A percentile compares a stretch with the other conserved stretches of the same genome.
Conservation (phyloP, 202 grass and related monocot genomes). For the Saccharum hybrid region DNA sequence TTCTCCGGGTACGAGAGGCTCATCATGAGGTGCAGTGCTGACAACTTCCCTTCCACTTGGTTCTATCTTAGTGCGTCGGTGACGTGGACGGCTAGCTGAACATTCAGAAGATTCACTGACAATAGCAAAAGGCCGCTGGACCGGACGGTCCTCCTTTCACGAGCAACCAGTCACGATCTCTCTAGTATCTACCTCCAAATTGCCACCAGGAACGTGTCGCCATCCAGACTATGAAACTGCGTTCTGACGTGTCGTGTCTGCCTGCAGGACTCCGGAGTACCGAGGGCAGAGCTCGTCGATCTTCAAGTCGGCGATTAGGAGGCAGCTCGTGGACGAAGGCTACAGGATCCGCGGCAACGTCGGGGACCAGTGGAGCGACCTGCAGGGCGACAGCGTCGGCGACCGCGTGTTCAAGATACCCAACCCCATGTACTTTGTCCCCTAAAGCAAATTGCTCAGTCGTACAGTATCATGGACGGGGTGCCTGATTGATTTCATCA, state of each 20-base stretch:
- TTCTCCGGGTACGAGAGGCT: constrained; percentile 78
- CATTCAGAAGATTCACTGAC: not conserved
- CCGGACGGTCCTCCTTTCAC: not conserved
- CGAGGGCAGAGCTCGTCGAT: constrained; percentile 62
- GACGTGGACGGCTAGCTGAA: constrained; percentile 1
- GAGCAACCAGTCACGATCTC: not conserved
- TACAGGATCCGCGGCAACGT: constrained; percentile 87
- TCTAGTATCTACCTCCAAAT: not conserved
- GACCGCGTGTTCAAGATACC: constrained; percentile 94
- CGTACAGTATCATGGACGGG: not conserved
- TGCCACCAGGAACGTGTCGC: not conserved
- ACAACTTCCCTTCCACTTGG: not conserved
- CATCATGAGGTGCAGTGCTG: constrained; percentile 69
- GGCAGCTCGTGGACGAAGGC: constrained; percentile 76
- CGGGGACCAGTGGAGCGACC: constrained; percentile 96
- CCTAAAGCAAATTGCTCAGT: constrained; percentile 25
- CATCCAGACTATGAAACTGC: not conserved
- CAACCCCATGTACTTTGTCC: constrained; percentile 96
- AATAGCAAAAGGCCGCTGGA: not conserved
- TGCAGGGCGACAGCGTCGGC: constrained; percentile 69
- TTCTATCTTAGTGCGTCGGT: not conserved
- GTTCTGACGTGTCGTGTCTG: not conserved
- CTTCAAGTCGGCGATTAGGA: constrained; percentile 83
- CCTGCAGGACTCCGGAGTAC: constrained; percentile 58
- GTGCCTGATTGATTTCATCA: not conserved